These are phyloP conservation scores for Jacaranda copaia DNA, from an alignment of 257 asterid species.

Conservation along the genomic window DNA sequence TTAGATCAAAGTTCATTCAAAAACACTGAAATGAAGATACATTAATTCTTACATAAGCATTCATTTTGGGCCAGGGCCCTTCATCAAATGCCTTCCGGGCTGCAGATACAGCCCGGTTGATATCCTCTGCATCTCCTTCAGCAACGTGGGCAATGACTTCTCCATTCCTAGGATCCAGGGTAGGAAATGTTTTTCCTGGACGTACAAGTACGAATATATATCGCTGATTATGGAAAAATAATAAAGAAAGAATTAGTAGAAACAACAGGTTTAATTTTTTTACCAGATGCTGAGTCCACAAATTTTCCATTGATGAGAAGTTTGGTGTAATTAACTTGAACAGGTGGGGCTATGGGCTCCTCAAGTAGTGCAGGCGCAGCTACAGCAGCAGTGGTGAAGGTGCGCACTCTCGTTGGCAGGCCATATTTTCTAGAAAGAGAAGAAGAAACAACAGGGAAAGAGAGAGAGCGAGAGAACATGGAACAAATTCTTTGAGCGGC, in stretches of 20 bases:
- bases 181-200: constrained; percentile 80
- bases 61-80: constrained; percentile 94
- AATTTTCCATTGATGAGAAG: constrained; percentile 79
- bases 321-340: constrained; percentile 61
- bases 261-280: not conserved
- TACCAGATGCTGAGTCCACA: constrained; percentile 88
- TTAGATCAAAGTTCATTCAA: too few species aligned
- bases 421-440: constrained; percentile 37
- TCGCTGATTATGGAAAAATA: too few species aligned
- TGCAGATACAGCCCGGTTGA: constrained; percentile 77
- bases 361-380: constrained; percentile 33
- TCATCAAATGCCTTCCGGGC: constrained; percentile 87
- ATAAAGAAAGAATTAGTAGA: too few species aligned
- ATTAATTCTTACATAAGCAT: constrained; percentile 59
- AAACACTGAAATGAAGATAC: too few species aligned
- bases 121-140: constrained; percentile 77
- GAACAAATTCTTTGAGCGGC: constrained; percentile 60
- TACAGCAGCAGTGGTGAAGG: constrained; percentile 60
- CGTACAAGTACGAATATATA: not conserved
- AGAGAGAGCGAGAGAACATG: constrained; percentile 52
- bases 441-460: not conserved
- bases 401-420: constrained; percentile 42
- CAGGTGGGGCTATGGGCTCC: constrained; percentile 60
- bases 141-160: constrained; percentile 78
- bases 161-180: constrained; percentile 77